Evolutionary conservation across 495 filamentous ascomycete species (phyloP).

Genomic region (Tuber magnatum): DNA sequence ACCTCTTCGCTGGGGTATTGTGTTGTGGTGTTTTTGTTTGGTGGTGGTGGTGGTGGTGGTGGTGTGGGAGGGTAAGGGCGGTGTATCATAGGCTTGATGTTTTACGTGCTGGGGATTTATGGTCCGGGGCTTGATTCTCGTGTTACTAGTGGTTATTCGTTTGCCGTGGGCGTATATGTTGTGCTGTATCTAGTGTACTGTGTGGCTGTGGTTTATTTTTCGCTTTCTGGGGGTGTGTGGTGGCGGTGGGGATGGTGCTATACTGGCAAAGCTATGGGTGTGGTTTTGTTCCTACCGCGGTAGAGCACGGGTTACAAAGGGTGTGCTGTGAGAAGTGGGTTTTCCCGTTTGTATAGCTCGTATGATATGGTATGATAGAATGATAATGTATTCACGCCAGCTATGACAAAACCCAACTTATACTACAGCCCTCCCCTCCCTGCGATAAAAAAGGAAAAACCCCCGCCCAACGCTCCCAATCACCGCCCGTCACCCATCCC

Average conservation of each 20-base stretch:
- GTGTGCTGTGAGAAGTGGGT: not conserved
- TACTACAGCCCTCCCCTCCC: not conserved
- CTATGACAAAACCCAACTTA: not conserved
- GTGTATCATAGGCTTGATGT: too few relatives aligned
- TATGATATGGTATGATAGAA: not conserved
- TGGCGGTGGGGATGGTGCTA: not conserved
- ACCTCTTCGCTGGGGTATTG: too few relatives aligned
- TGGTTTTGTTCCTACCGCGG: not conserved
- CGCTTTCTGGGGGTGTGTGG: not conserved
- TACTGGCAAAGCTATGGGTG: not conserved
- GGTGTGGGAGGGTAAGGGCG: too few relatives aligned
- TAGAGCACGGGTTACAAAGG: not conserved
- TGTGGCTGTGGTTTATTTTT: not conserved
- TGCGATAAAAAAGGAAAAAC: not conserved
- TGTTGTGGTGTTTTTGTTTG: too few relatives aligned
- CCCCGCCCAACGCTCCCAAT: not conserved
- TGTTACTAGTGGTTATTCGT: not conserved
- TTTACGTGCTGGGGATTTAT: not conserved
- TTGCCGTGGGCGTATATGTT: not conserved
- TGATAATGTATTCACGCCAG: not conserved
- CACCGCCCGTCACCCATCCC: not conserved
- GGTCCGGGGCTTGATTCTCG: too few relatives aligned
- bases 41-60: too few relatives aligned
- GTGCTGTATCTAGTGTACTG: not conserved
- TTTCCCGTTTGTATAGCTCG: not conserved